These are phyloP conservation scores for Cucumis cinereus DNA, from an alignment of 306 rosid species.

Conservation along the genomic window DNA sequence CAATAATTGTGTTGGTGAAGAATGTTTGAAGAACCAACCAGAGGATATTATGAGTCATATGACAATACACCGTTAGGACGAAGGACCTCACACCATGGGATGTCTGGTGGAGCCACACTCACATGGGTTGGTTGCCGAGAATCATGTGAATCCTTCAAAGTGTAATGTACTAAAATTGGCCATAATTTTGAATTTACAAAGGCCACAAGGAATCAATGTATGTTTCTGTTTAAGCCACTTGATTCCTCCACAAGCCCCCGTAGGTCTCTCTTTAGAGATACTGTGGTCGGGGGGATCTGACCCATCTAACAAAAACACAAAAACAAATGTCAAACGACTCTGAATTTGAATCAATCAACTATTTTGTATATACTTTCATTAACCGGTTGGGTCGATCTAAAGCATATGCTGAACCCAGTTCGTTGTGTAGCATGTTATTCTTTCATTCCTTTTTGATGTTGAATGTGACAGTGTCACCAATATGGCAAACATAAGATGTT, in stretches of 20 bases:
- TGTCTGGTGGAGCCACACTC: constrained; percentile 1
- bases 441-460: neutral
- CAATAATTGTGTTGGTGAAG: neutral
- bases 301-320: constrained; percentile 1
- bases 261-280: neutral
- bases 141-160: neutral
- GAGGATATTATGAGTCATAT: neutral
- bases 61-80: neutral
- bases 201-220: neutral
- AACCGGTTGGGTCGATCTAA: neutral
- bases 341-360: neutral
- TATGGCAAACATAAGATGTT: neutral
- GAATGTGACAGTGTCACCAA: neutral
- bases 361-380: neutral
- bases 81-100: neutral
- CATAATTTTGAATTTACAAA: neutral
- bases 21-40: constrained; percentile 4
- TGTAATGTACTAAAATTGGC: neutral
- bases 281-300: neutral
- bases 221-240: neutral
- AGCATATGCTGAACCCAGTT: neutral
- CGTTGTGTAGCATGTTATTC: neutral
- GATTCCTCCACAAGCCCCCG: neutral
- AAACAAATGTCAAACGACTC: neutral
- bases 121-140: constrained; percentile 3